Base-by-base conservation (phyloP, 805 yeast genomes). In the Starmerella tilneyi region DNA sequence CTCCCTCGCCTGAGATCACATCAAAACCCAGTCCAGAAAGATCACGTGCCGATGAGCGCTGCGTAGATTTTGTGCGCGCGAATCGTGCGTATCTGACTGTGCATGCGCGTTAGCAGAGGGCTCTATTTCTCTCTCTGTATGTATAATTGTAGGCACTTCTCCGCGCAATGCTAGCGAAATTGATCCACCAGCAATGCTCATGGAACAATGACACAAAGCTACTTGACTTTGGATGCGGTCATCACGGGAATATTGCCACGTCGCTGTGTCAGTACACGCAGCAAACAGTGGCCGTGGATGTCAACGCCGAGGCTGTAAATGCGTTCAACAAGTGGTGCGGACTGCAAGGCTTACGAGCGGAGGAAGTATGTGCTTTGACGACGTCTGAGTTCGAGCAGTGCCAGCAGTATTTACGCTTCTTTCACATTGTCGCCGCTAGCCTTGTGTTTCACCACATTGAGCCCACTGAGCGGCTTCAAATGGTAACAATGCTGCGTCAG, bases 161-260 rank as follows among this genome's bases (percentile, higher is more conserved):
- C 65, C 43, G 78, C 4, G 20, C 32, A 17, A 34, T 30, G 37
- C 24, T 43, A 4, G 47, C 45, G 13, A 28, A 32, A 11, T 34
- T 48, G 3, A 33, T 44, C 17, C 22, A 39, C 7, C 24, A 26
- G 9, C 41, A 33, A 15, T 34, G 33, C 23, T 33, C 3, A 5
- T 41, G 48, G 46, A 2, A 9, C 9, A 44, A 37, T 9, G 2
- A 27, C 5, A 36, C 44, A 3, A 26, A 11, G 26, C 35, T 47
- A 23, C 45, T 49, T 11, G 53, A 49, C 30, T 49, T 47, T 41
- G 53, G 53, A 12, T 49, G 53, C 40, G 53, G 53, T 13, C 19
- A 12, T n/a, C 53, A 47, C 21, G 53, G 53, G 11, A 32, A 24
- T 20, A 24, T 49, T 3, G 46, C 53, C 6, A 27, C 41, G 3